Evolutionary conservation across 2,329 filamentous ascomycete genomes (phyloP), one percentile per base, ranked within the genome.

Genomic region (Chalara sp.): DNA sequence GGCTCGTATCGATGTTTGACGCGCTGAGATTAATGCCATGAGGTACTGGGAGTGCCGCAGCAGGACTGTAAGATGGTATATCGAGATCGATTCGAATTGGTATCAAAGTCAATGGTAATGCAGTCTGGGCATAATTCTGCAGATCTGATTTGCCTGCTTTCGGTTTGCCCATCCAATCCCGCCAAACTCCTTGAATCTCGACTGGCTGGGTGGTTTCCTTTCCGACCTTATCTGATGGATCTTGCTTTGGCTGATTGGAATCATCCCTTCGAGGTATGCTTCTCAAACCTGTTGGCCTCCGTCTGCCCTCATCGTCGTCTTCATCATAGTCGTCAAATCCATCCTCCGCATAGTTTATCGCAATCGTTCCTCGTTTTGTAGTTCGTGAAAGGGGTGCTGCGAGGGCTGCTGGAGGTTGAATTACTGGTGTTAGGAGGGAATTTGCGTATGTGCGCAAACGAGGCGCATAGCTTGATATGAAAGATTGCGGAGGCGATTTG

Each of bases 341-440:
- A 67, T 97, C 92, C 67, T 99, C 93, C 29, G 93, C 92, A 66
- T 99, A 99, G 72, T 96, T 99, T 71, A 97, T 93, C 56, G 92
- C 88, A 33, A 89, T 93, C 2, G 93, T 97, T 52, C 93, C 93
- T 69, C 93, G 86, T 74, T 99, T 97, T 6, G 93, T 97, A n/a
- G 88, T 95, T 66, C 92, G 83, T 61, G 88, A 79, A 53, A 80
- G 73, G 39, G 85, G 80, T 29, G 82, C 84, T 2, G 80, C 69
- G n/a, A 81, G 78, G 51, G 76, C 75, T 59, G 84, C 78, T 55
- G 82, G 83, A 50, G 79, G 79, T 56, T 86, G 87, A 55, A 92
- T 80, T 55, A 93, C 83, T 35, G 92, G 91, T 29, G 88, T 89
- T 55, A 96, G 80, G 50, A 97, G 82, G 37, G 92, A 89, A 73